These are phyloP conservation scores for Leucosporidium yakuticum DNA, from an alignment of 768 basidiomycete genomes.

Conservation along the genomic window DNA sequence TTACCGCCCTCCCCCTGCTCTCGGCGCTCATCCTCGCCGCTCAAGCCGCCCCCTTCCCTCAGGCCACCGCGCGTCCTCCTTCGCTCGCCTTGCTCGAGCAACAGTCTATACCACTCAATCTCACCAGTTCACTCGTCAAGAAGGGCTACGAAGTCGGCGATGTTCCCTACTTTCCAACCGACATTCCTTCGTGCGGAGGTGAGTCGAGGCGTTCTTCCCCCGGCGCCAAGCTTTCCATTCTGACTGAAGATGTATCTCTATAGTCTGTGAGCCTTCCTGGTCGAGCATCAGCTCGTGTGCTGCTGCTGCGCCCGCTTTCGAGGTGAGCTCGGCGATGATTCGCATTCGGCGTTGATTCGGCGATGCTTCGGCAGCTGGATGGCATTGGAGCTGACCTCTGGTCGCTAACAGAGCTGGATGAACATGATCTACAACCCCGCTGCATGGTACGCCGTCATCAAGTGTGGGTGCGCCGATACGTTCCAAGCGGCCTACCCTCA, in stretches of 20 bases:
- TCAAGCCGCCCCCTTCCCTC: neutral
- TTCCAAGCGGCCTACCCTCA: constrained; percentile 26
- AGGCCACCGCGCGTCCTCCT: neutral
- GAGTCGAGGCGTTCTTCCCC: too few relatives aligned
- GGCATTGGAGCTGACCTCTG: neutral
- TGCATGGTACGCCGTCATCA: constrained; percentile 15
- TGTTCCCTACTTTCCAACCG: constrained; percentile 17
- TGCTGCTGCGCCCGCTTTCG: constrained; percentile 14
- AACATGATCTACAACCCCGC: constrained; percentile 12
- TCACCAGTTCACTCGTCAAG: too few relatives aligned
- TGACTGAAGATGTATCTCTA: neutral
- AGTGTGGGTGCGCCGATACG: constrained; percentile 27
- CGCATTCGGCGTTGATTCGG: too few relatives aligned
- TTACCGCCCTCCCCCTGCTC: neutral
- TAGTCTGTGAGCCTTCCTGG: constrained; percentile 27
- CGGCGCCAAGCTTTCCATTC: neutral
- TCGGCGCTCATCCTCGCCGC: neutral
- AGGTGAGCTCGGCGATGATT: constrained; percentile 12
- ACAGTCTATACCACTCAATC: too few relatives aligned
- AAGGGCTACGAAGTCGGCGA: neutral
- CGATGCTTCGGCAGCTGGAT: neutral
- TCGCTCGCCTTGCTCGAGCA: neutral
- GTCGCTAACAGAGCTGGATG: neutral
- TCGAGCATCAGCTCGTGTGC: constrained; percentile 17
- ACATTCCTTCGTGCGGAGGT: constrained; percentile 23